Evolutionary conservation across 116 monocot species (phyloP).

Genomic region (Papilionanthe hybrid): DNA sequence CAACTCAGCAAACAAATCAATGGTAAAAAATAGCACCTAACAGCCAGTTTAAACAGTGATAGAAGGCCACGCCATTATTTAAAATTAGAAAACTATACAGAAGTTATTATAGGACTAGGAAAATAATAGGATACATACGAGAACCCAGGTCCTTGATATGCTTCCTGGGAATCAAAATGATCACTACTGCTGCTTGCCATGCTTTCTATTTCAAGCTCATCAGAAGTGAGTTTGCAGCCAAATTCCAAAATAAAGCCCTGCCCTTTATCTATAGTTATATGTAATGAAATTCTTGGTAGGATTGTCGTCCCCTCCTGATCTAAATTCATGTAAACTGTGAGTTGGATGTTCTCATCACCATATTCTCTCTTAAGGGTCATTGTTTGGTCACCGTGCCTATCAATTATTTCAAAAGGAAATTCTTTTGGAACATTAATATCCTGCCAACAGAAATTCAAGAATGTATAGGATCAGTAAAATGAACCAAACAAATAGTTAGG

Average conservation of each 20-base stretch:
- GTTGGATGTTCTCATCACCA: conserved; percentile 56
- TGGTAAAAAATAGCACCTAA: no score
- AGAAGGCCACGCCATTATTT: no score
- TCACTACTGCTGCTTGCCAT: conserved; percentile 38
- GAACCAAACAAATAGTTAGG: no score
- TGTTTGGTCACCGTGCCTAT: conserved; percentile 69
- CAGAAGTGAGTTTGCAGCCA: conserved; percentile 43
- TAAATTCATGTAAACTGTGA: conserved; percentile 42
- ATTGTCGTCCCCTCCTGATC: conserved; percentile 19
- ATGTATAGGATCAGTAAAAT: background rate
- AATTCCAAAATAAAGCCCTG: conserved; percentile 46
- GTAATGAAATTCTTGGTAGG: conserved; percentile 38
- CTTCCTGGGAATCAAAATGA: conserved; percentile 32
- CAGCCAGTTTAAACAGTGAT: no score
- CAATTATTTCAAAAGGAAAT: conserved; percentile 68
- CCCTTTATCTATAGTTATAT: conserved; percentile 60
- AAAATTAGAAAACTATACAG: no score
- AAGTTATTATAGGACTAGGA: background rate
- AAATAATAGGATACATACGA: conserved; percentile 34
- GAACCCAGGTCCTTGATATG: conserved; percentile 65
- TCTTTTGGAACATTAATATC: conserved; percentile 34
- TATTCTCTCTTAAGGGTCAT: conserved; percentile 51
- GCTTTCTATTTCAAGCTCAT: conserved; percentile 52
- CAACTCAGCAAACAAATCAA: no score
- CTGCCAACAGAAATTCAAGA: conserved; percentile 25